A percentile compares a stretch with the other conserved stretches of the same genome.
These are phyloP conservation scores for Fusarium oxysporum DNA, from an alignment of 2,329 filamentous ascomycete genomes.

Conservation along the genomic window DNA sequence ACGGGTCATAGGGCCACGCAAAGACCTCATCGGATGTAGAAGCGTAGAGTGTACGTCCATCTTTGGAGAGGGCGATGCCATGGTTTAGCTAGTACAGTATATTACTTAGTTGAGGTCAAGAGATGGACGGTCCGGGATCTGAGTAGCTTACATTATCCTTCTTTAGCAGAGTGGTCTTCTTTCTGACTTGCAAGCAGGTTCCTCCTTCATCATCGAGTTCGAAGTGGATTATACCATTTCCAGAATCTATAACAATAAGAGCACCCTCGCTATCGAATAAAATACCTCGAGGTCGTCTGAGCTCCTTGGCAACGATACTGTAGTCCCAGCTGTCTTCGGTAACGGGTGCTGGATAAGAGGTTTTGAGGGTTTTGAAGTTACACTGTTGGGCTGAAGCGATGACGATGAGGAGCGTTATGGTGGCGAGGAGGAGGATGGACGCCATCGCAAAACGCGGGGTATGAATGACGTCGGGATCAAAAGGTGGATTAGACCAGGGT, in stretches of 20 bases:
- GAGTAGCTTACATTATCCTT: slow-evolving; percentile 49
- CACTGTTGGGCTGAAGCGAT: slow-evolving; percentile 24
- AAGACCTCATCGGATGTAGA: slow-evolving; percentile 70
- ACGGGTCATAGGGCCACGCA: slow-evolving; percentile 72
- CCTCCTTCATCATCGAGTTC: slow-evolving; percentile 56
- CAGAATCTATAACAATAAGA: slow-evolving; percentile 59
- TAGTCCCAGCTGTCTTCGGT: slow-evolving; percentile 58
- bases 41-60: slow-evolving; percentile 67
- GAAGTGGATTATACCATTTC: slow-evolving; percentile 57
- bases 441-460: slow-evolving; percentile 23
- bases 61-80: slow-evolving; percentile 64
- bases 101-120: not conserved
- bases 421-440: slow-evolving; percentile 24
- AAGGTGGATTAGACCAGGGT: too few species aligned
- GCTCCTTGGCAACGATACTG: slow-evolving; percentile 56
- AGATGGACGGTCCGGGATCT: rapidly evolving
- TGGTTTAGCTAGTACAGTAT: slow-evolving; percentile 62
- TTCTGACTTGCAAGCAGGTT: slow-evolving; percentile 54
- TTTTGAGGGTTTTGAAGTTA: slow-evolving; percentile 47
- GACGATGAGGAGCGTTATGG: slow-evolving; percentile 16
- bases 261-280: slow-evolving; percentile 59
- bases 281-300: slow-evolving; percentile 58
- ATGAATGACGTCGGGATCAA: slow-evolving; percentile 15
- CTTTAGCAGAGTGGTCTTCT: slow-evolving; percentile 54
- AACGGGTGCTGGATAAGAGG: slow-evolving; percentile 52